Conservation (phyloP, 805 yeast species). For the Tetrapisispora iriomotensis region DNA sequence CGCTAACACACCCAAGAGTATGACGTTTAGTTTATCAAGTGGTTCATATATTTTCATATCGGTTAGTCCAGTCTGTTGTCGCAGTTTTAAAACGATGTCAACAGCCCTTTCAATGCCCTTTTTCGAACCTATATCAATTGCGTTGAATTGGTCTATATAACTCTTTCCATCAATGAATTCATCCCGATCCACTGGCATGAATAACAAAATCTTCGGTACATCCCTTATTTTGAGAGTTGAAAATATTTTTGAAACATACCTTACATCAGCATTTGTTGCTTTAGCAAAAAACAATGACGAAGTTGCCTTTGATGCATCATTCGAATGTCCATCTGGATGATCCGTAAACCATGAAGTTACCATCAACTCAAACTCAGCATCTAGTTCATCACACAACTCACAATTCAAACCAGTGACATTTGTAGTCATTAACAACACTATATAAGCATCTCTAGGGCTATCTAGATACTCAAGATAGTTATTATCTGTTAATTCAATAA, state of each 20-base stretch:
- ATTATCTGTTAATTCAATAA: conserved; percentile 44
- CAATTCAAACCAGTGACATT: conserved; percentile 67
- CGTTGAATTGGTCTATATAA: conserved; percentile 10
- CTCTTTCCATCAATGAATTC: too few species aligned
- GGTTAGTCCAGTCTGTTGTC: conserved; percentile 12
- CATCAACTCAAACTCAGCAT: conserved; percentile 51
- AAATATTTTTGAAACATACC: conserved; percentile 38
- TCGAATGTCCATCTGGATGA: conserved; percentile 41
- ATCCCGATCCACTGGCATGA: too few species aligned
- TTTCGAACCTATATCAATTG: conserved; percentile 19
- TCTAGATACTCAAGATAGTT: conserved; percentile 47
- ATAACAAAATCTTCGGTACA: conserved; percentile 69
- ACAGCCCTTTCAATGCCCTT: conserved; percentile 30
- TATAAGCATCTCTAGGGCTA: conserved; percentile 59
- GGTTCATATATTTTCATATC: conserved; percentile 30
- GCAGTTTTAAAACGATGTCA: conserved; percentile 23
- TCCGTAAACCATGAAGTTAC: conserved; percentile 55
- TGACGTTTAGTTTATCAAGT: conserved; percentile 30
- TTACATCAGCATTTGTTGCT: conserved; percentile 61
- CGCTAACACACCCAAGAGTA: conserved; percentile 28
- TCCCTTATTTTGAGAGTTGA: conserved; percentile 41
- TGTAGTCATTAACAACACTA: conserved; percentile 63
- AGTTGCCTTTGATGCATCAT: conserved; percentile 8
- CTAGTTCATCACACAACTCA: conserved; percentile 56
- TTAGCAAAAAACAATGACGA: conserved; percentile 56